Evolutionary conservation across 1,139 yeast genomes (phyloP), one percentile per base, ranked within the genome.

Genomic region (Hansenula sp.): DNA sequence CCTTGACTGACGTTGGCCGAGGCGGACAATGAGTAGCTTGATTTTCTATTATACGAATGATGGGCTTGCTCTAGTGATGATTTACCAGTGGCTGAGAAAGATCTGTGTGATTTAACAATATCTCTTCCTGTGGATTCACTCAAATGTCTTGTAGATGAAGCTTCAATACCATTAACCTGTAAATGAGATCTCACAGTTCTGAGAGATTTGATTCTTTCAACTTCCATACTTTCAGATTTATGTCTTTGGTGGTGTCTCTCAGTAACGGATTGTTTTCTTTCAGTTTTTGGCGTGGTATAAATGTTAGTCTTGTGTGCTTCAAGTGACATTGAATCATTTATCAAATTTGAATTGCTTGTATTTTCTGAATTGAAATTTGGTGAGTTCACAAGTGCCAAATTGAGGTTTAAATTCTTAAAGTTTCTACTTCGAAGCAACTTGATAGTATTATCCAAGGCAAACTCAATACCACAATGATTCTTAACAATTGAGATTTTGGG

Each of bases 401-500:
- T 47, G 15, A 48, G 42, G 15, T 52, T 47, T 17, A 51, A 43
- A 24, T 50, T 47, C 25, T 54, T 53, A 44, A 57, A 56, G 40
- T 55, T 69, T 46, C 89, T 70, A 5, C 94, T 83, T 49, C 93
- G 74, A 45, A 90, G 65, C 10, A 67, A 60, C 19, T 82, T 73
- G 6, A 91, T 89, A 4, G 95, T 86, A 49, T 76, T 77, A 63
- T 91, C 98, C 38, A 93, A 67, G 0, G 91, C 87, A 63, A 91
- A 84, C 58, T 93, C 99, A 34, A 90, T 81, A 0, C 93, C 83
- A 62, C 96, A 89, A 58, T 89, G 96, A 60, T 91, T 91, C 51
- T 83, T 76, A 41, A 91, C 88, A 33, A 90, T 74, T 1, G 96
- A 79, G 4, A 91, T 66, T 57, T 88, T 87, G 0, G 96, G 96